Evolutionary conservation across 148 eudicot species (phyloP).

Genomic region (Polygonum aviculare): DNA sequence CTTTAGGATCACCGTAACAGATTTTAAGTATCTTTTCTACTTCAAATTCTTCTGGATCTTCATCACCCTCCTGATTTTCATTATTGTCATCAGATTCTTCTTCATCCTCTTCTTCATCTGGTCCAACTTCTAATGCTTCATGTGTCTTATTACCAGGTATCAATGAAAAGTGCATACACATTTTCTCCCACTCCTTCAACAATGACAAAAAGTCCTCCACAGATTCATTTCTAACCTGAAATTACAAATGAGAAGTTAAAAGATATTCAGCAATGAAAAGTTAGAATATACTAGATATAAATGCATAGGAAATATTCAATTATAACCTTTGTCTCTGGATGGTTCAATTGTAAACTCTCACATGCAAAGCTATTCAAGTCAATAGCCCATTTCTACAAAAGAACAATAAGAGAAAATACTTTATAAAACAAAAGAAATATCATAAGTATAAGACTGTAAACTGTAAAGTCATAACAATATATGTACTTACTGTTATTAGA

Average conservation of each 20-base stretch:
- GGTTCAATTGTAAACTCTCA: slow-evolving; percentile 57
- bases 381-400: slow-evolving; percentile 75
- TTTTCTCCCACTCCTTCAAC: slow-evolving; percentile 58
- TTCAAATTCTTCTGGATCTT: slow-evolving; percentile 45
- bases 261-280: neutral
- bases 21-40: slow-evolving; percentile 52
- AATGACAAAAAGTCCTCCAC: slow-evolving; percentile 59
- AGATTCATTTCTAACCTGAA: slow-evolving; percentile 66
- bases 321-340: slow-evolving; percentile 69
- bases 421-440: neutral
- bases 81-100: slow-evolving; percentile 18
- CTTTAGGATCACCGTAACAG: slow-evolving; percentile 62
- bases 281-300: neutral
- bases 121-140: slow-evolving; percentile 5
- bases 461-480: neutral
- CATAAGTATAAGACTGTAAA: neutral
- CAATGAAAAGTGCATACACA: slow-evolving; percentile 32
- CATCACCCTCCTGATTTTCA: slow-evolving; percentile 17
- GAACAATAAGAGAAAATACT: neutral
- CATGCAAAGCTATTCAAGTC: slow-evolving; percentile 60
- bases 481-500: slow-evolving; percentile 54
- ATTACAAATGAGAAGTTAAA: neutral
- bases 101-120: slow-evolving; percentile 19
- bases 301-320: neutral
- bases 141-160: slow-evolving; percentile 17